phyloP scores from a whole-genome alignment of 495 filamentous ascomycete species.

The Penicillium soppii region DNA sequence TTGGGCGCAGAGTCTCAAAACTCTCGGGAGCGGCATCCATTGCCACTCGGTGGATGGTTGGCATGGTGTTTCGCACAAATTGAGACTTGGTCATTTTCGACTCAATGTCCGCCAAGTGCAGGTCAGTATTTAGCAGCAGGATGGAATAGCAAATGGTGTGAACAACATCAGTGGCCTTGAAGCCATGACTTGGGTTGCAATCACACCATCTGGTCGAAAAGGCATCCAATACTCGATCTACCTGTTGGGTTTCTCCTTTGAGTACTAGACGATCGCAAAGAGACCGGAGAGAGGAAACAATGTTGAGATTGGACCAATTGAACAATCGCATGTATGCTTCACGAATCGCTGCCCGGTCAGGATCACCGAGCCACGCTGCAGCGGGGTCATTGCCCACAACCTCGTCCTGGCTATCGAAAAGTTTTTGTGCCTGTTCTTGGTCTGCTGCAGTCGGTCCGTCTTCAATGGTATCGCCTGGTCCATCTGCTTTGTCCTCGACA shows the following conservation, averaged over 20 bases:
- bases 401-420: conserved; percentile 84
- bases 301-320: conserved; percentile 79
- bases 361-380: conserved; percentile 84
- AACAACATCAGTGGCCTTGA: conserved; percentile 88
- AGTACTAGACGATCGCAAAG: conserved; percentile 82
- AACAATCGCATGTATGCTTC: conserved; percentile 91
- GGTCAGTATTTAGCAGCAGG: conserved; percentile 91
- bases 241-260: conserved; percentile 92
- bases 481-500: conserved; percentile 19
- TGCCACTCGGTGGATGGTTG: conserved; percentile 77
- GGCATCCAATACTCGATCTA: conserved; percentile 87
- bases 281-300: conserved; percentile 73
- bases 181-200: conserved; percentile 92
- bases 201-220: conserved; percentile 89
- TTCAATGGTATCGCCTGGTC: conserved; percentile 22
- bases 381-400: conserved; percentile 73
- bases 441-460: conserved; percentile 55
- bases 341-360: conserved; percentile 62
- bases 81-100: conserved; percentile 93
- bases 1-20: conserved; percentile 56
- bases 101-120: conserved; percentile 92
- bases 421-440: conserved; percentile 69
- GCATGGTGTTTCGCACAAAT: conserved; percentile 95
- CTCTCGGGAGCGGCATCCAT: conserved; percentile 66
- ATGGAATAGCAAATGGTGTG: conserved; percentile 97